Conservation (phyloP, 352 stramenopile genomes). For the Pythium aquatile region DNA sequence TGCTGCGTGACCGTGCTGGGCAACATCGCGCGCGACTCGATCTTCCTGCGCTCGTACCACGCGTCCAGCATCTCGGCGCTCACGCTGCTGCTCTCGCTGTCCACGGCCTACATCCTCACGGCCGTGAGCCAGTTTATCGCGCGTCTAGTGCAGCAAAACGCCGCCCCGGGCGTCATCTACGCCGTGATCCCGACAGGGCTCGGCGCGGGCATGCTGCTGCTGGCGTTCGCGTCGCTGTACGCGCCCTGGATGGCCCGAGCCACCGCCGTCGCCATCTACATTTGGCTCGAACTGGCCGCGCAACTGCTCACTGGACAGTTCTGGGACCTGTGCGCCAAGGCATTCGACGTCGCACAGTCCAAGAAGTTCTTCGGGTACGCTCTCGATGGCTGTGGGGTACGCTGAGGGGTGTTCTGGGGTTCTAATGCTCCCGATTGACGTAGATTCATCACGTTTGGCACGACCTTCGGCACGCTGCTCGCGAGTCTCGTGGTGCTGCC, state of each 20-base stretch:
- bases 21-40: slow-evolving; percentile 77
- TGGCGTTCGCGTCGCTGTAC: slow-evolving; percentile 52
- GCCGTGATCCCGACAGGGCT: slow-evolving; percentile 44
- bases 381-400: neutral
- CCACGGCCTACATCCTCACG: slow-evolving; percentile 69
- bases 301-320: slow-evolving; percentile 84
- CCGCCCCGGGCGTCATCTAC: slow-evolving; percentile 47
- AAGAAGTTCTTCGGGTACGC: slow-evolving; percentile 82
- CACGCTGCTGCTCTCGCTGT: slow-evolving; percentile 69
- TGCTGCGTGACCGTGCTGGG: slow-evolving; percentile 75
- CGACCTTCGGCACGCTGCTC: slow-evolving; percentile 73
- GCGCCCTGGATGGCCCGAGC: slow-evolving; percentile 37
- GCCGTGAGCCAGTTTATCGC: slow-evolving; percentile 37
- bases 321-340: slow-evolving; percentile 83
- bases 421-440: neutral
- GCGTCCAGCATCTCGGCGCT: slow-evolving; percentile 71
- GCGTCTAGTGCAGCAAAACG: slow-evolving; percentile 25
- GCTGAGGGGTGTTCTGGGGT: no score
- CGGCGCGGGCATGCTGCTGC: slow-evolving; percentile 37
- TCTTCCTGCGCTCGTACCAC: slow-evolving; percentile 75
- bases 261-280: slow-evolving; percentile 69
- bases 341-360: slow-evolving; percentile 75
- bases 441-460: slow-evolving; percentile 81
- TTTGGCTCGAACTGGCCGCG: slow-evolving; percentile 74
- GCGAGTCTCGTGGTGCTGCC: slow-evolving; percentile 76